Evolutionary conservation across 2,329 filamentous ascomycete genomes (phyloP).

Genomic region (Gliomastix tumulicola): DNA sequence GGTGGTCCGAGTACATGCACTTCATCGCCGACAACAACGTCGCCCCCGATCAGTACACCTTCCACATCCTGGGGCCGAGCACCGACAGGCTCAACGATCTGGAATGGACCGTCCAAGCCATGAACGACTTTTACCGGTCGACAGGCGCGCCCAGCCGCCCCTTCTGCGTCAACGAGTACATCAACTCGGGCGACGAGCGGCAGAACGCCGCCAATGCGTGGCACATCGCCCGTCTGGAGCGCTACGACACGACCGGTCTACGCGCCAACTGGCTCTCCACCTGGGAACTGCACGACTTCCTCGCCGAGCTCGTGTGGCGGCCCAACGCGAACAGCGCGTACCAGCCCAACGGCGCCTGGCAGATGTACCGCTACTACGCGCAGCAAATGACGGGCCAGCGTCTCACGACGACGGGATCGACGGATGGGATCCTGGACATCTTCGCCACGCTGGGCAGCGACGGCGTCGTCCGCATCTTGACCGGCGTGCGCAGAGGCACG

Average conservation of each 20-base stretch:
- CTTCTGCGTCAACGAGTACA: slow-evolving; percentile 44
- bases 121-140: not conserved
- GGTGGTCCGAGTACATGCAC: slow-evolving; percentile 5
- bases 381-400: slow-evolving; percentile 2
- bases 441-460: slow-evolving; percentile 2
- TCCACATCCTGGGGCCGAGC: slow-evolving; percentile 6
- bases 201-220: slow-evolving; percentile 28
- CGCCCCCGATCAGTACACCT: slow-evolving; percentile 8
- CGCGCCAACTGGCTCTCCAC: slow-evolving; percentile 36
- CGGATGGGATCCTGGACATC: slow-evolving; percentile 2
- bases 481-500: not conserved
- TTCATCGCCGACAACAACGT: slow-evolving; percentile 4
- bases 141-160: slow-evolving; percentile 13
- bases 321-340: not conserved
- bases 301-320: slow-evolving; percentile 24
- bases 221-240: slow-evolving; percentile 38
- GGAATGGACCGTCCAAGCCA: not conserved
- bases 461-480: not conserved
- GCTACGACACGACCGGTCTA: slow-evolving; percentile 30
- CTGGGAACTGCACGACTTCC: slow-evolving; percentile 30
- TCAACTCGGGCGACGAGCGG: slow-evolving; percentile 24
- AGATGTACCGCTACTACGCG: slow-evolving; percentile 5
- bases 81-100: not conserved
- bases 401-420: slow-evolving; percentile 2
- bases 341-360: slow-evolving; percentile 6